Percentiles rank a stretch among this genome's conserved stretches.
These are phyloP conservation scores for Dovyalis caffra DNA, from an alignment of 345 rosid genomes.

Conservation along the genomic window DNA sequence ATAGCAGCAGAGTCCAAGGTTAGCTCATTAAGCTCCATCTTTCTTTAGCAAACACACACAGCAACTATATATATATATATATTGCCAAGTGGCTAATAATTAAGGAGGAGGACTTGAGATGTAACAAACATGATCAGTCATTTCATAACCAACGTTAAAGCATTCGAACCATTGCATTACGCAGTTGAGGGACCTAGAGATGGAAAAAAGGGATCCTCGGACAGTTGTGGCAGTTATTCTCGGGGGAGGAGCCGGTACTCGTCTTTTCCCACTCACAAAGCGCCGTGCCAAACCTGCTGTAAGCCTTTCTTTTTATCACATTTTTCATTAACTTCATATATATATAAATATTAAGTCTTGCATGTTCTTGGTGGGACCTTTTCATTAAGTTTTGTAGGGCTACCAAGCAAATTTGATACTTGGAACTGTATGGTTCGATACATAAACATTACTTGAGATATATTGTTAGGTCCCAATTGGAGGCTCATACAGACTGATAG, in stretches of 20 bases:
- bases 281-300: conserved; percentile 97
- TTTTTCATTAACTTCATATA: not conserved
- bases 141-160: too few species aligned
- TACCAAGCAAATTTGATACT: too few species aligned
- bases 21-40: not conserved
- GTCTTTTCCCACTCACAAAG: conserved; percentile 95
- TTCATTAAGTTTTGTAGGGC: too few species aligned
- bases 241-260: conserved; percentile 99
- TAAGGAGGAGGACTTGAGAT: too few species aligned
- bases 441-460: not conserved
- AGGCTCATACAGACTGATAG: conserved; percentile 92
- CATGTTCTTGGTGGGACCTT: too few species aligned
- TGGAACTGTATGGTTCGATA: too few species aligned
- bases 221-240: conserved; percentile 82
- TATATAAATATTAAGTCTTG: not conserved
- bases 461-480: conserved; percentile 71
- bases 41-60: not conserved
- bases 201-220: conserved; percentile 63
- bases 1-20: conserved; percentile 55
- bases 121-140: too few species aligned
- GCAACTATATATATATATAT: too few species aligned
- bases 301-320: conserved; percentile 14
- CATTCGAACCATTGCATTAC: too few species aligned
- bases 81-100: too few species aligned
- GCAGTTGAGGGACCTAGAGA: conserved; percentile 67